Evolutionary conservation across 2,329 filamentous ascomycete species (phyloP), one percentile per base, ranked within the genome.

Genomic region (Penicillium sclerotiorum): DNA sequence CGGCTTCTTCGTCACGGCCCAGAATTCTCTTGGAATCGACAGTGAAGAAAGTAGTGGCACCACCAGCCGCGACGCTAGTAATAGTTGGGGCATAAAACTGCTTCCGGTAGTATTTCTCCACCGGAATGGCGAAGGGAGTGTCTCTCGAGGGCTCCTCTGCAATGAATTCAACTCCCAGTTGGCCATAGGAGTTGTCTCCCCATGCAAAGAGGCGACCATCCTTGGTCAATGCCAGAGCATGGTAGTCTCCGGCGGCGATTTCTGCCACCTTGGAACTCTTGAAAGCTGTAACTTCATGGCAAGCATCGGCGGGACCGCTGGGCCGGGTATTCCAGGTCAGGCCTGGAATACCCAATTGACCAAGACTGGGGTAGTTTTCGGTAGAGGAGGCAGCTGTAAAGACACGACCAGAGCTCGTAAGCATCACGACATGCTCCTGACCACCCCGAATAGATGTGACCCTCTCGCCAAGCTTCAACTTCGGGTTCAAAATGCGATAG

Each of bases 161-260:
- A 41, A 84, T 84, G 45, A 81, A 83, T 43, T 90, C 84, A 61
- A 93, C 85, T n/a, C 93, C 93, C 3, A 97, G 80, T 70, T 97
- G 94, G n/a, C 94, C 94, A 36, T 84, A 82, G 0, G 86, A 85
- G 73, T 97, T 97, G 70, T 97, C 92, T 30, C 94, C 94, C 73
- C 95, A 97, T 6, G 85, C 80, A 69, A 94, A 96, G 13, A 94
- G 80, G 13, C 85, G 83, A 13, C 93, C 93, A 45, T 87, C 78
- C 52, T 82, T 82, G 65, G 93, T 89, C 13, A 91, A 79, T 1
- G 85, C 88, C 1, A 95, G 74, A 4, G 90, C 95, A 73, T 99
- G 94, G 58, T 86, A 85, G 65, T 96, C 91, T 20, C 94, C 94
- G 1, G 90, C 77, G 1, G 93, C 92, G 50, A 97, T 86, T 57